Evolutionary conservation across 2,329 filamentous ascomycete species (phyloP).

Genomic region (Aspergillus aculeatus): DNA sequence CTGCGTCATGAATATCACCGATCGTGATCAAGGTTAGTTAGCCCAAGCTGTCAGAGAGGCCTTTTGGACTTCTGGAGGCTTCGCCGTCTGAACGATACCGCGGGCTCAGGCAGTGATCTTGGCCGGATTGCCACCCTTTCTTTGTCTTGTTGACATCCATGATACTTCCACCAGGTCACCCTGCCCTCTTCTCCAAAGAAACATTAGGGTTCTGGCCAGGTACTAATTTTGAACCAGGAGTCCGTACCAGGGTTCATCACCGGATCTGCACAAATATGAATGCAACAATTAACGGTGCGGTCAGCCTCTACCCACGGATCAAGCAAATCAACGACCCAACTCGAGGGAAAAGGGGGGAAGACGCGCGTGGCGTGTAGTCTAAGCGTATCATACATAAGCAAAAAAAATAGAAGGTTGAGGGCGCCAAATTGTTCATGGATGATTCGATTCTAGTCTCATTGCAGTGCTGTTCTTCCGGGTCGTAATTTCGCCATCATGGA

Average conservation of each 20-base stretch:
- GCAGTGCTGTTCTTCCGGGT: constrained; percentile 15
- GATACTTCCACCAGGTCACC: not conserved
- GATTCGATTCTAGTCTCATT: constrained; percentile 7
- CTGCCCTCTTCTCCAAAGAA: not conserved
- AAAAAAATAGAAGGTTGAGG: not conserved
- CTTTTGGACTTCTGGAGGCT: not conserved
- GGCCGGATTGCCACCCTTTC: not conserved
- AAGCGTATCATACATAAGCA: constrained; percentile 3
- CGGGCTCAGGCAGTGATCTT: not conserved
- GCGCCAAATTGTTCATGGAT: constrained; percentile 2
- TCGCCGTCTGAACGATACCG: not conserved
- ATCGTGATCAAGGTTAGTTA: not conserved
- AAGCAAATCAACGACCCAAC: constrained; percentile 5
- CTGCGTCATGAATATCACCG: not conserved
- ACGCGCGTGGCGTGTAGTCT: constrained; percentile 6
- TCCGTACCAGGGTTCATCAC: constrained; percentile 15
- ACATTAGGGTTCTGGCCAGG: constrained; percentile 1
- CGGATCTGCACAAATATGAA: constrained; percentile 11
- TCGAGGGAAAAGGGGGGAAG: not conserved
- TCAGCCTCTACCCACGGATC: constrained; percentile 17
- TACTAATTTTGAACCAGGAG: constrained; percentile 8
- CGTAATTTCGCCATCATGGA: constrained; percentile 4
- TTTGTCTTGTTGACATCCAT: not conserved
- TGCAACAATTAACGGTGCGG: constrained; percentile 6
- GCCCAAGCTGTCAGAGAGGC: not conserved